A percentile compares a stretch with the other conserved stretches of the same genome.
phyloP scores from a whole-genome alignment of 2,329 filamentous ascomycete species.

The Claviceps maximensis region DNA sequence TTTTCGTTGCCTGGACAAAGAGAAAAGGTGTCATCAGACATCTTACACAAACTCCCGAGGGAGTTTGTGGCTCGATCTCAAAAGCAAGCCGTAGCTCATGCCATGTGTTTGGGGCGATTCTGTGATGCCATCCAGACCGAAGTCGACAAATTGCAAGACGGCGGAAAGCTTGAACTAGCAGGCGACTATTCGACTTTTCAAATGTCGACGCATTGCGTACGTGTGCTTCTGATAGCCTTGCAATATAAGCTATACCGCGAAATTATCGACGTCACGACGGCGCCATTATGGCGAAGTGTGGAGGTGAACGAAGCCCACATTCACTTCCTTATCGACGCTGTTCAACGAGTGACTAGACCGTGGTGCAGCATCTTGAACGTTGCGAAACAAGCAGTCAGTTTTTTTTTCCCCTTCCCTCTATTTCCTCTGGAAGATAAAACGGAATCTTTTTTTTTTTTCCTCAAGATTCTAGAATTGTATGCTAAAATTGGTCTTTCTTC shows the following conservation, averaged over 20 bases:
- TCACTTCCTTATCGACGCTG: slow-evolving; percentile 18
- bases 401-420: background rate
- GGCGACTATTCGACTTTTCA: slow-evolving; percentile 21
- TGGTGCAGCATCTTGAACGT: slow-evolving; percentile 18
- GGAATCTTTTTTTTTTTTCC: background rate
- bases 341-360: slow-evolving; percentile 21
- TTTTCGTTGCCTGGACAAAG: slow-evolving; percentile 24
- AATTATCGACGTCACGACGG: slow-evolving; percentile 22
- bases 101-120: slow-evolving; percentile 23
- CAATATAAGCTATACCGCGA: slow-evolving; percentile 23
- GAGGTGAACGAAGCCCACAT: slow-evolving; percentile 20
- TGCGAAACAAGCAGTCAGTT: slow-evolving; percentile 14
- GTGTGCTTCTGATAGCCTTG: slow-evolving; percentile 22
- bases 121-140: slow-evolving; percentile 21
- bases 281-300: slow-evolving; percentile 21
- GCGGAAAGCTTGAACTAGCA: slow-evolving; percentile 14
- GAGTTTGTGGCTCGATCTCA: slow-evolving; percentile 24
- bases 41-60: slow-evolving; percentile 20
- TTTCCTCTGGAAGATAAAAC: background rate
- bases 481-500: background rate
- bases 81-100: slow-evolving; percentile 26
- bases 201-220: slow-evolving; percentile 17
- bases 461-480: background rate
- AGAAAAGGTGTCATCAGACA: slow-evolving; percentile 18
- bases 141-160: slow-evolving; percentile 13